Base-by-base conservation (phyloP, 2,329 filamentous ascomycete species). In the Penicillium paneum region DNA sequence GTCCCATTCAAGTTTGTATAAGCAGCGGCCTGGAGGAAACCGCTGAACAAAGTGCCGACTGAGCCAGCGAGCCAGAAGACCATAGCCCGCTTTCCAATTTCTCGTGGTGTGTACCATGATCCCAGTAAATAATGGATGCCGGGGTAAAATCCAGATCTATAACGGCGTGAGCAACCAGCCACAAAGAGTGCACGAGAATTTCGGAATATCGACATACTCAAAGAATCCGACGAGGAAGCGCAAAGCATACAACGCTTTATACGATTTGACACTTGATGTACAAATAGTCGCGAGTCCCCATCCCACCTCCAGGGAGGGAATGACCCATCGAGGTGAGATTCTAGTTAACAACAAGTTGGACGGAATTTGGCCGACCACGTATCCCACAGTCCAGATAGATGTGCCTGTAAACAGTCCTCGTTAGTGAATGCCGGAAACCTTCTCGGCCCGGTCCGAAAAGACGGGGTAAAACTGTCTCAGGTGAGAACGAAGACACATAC, bases 341-440 rank as follows among this genome's bases (percentile, higher is more conserved):
- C 76, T 58, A 8, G 76, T 79, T 55, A 80, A 70, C 55, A 79
- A 61, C 24, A 81, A 59, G 53, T 79, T 79, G 41, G 63, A 67
- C 0, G 77, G 72, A 2, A 76, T 67, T 8, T 73, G 74, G 15
- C 77, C 77, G 26, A 81, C 64, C 29, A 80, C 75, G 26, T 74
- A 74, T 42, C 78, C 79, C n/a, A 79, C 73, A 21, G 70, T 76
- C 63, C 78, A 76, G 29, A 75, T 64, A 7, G 69, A 70, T 7
- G 69, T 73, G 26, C 51, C 51, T 54, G 15, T 8, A 31, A n/a
- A n/a, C 8, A 21, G 2, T 24, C 5, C 1, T 32, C 1, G 28
- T 52, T 40, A 52, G 28, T 12, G 26, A 24, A 26, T 39, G 2
- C 8, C 1, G 11, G 11, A 21, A 29, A 8, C 1, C 3, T 8